Base-by-base conservation (phyloP, 169 alveolate genomes). In the Plasmodium billcollinsi region DNA sequence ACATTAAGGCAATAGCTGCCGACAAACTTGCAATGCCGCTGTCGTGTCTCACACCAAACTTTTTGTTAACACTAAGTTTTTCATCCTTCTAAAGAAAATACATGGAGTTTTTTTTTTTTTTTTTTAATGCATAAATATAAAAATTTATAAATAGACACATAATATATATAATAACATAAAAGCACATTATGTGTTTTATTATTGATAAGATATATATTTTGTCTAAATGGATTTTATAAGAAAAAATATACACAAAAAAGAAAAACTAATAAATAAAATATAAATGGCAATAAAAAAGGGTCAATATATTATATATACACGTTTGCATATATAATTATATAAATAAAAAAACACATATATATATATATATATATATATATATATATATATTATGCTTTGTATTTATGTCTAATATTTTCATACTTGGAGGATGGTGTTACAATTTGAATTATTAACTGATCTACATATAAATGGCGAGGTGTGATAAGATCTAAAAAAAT, bases 1-100 rank as follows among this genome's bases (percentile, higher is more conserved):
- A 94, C 95, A 94, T 94, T 50, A 94, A 92, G 8, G 96, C 96
- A 33, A 94, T 95, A 12, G 96, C 96, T 56, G 96, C 96, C 14
- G 96, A 95, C 33, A 94, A 78, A 8, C 95, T 94, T 59, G 96
- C 95, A 20, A 94, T 91, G 3, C 96, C 96, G 20, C 96, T 95
- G 66, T 94, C 96, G 70, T 94, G 93, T 78, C 96, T 90, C 12
- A 91, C 95, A 26, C 96, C 96, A 66, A 90, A 89, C 8, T 83
- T 21, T 14, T 56, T 58, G 73, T 69, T 69, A 61, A 83, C 29
- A 21, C 66, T 18, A 61, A 9, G 33, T n/a, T 73, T 71, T 29
- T 83, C 91, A 52, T 83, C 83, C 49, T 66, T 69, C 73, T 69
- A 29, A 80, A 54, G 26, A 59, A 18, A 73, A 6, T 39, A 39